Conservation (phyloP, 2,329 filamentous ascomycete species). For the Stemphylium lycopersici region DNA sequence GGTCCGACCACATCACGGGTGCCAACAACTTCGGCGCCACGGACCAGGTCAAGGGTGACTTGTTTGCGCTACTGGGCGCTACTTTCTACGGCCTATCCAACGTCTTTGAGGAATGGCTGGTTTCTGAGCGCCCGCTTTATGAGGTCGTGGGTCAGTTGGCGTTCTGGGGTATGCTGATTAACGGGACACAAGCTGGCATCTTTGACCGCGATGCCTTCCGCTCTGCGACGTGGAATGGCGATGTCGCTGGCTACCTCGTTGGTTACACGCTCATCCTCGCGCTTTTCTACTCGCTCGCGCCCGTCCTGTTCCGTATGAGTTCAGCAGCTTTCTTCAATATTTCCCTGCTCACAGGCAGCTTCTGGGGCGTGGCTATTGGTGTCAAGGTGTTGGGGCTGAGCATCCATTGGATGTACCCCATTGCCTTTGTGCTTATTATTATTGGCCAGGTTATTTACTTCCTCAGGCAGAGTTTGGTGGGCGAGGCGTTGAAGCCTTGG, state of each 20-base stretch:
- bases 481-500: conserved; percentile 95
- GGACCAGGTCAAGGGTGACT: conserved; percentile 86
- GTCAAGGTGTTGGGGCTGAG: conserved; percentile 79
- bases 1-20: conserved; percentile 83
- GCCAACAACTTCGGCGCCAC: conserved; percentile 69
- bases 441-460: conserved; percentile 87
- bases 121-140: conserved; percentile 83
- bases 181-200: conserved; percentile 86
- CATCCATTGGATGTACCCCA: conserved; percentile 91
- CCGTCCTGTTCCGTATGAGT: conserved; percentile 86
- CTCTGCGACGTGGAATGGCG: conserved; percentile 52
- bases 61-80: conserved; percentile 88
- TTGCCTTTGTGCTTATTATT: conserved; percentile 93
- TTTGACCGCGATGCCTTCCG: conserved; percentile 81
- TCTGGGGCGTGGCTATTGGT: conserved; percentile 96
- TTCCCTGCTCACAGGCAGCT: conserved; percentile 89
- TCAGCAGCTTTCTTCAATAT: conserved; percentile 97
- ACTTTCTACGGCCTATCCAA: conserved; percentile 92
- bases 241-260: conserved; percentile 78
- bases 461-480: conserved; percentile 77
- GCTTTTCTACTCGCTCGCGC: conserved; percentile 87
- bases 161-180: conserved; percentile 87
- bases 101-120: conserved; percentile 92
- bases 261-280: conserved; percentile 85
- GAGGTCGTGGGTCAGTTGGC: conserved; percentile 92